Base-by-base conservation (phyloP, 2,329 filamentous ascomycete genomes). In the Rutstroemia sp. region DNA sequence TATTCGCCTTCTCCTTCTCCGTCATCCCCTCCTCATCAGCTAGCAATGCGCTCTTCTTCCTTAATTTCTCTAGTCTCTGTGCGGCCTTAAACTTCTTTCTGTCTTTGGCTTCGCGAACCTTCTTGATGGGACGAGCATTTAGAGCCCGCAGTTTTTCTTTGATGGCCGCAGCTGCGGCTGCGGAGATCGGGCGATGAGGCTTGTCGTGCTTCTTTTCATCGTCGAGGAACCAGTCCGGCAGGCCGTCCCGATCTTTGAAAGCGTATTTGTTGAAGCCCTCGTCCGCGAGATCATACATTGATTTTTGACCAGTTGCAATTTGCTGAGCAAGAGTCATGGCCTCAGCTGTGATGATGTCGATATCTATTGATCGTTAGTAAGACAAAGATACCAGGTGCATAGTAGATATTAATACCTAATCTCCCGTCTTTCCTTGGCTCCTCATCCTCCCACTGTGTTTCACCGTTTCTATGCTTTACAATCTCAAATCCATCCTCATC, bases 291-390 rank as follows among this genome's bases (percentile, higher is more conserved):
- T 96, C 89, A 55, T 87, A 73, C 47, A 82, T 87, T 0, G 86
- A 88, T 71, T 87, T 92, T 69, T 92, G 81, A 46, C 92, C 92
- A 0, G 87, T 90, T 3, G 92, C 94, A 58, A 99, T 85, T 68
- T 90, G 83, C 63, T 97, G 94, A 0, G 94, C 95, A 16, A 99
- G 80, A 0, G 92, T 95, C 94, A 99, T 99, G 61, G 95, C 94
- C 76, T 99, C 94, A 5, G 91, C 94, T n/a, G 94, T 99, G 68
- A 97, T 95, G 67, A 99, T 97, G 70, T 97, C 91, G 73, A 99
- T 95, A 69, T 96, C 92, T 79, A 72, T 70, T 54, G 27, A 27
- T 23, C 55, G 56, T 69, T 57, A 68, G 65, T 39, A 56, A n/a
- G 23, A 37, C 30, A 14, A 39, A 41, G 10, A 7, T 23, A 19